phyloP scores from a whole-genome alignment of 352 stramenopile species.

The Phytophthora agathidicida region DNA sequence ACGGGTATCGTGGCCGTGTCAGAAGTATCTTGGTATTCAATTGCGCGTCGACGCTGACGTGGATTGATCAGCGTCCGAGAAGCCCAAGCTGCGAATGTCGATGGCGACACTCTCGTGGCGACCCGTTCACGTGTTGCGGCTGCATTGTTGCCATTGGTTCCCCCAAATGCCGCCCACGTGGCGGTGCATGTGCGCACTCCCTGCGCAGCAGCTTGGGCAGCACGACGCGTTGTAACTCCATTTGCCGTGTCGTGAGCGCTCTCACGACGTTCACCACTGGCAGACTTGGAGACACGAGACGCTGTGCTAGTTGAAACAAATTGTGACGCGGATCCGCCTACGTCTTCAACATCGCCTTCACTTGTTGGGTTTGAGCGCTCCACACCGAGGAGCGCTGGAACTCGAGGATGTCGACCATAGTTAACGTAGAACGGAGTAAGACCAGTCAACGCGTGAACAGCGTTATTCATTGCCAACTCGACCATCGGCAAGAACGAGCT shows the following conservation, averaged over 20 bases:
- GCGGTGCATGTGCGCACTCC: too few species aligned
- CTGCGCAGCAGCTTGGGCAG: too few species aligned
- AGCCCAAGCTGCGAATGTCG: neutral
- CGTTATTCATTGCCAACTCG: slow-evolving; percentile 34
- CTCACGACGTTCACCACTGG: too few species aligned
- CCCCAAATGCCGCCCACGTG: too few species aligned
- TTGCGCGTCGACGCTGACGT: neutral
- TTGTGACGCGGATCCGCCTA: neutral
- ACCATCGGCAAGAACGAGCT: slow-evolving; percentile 23
- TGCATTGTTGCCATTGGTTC: too few species aligned
- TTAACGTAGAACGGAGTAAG: slow-evolving; percentile 32
- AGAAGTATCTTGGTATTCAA: too few species aligned
- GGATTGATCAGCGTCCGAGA: neutral
- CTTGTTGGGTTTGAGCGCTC: neutral
- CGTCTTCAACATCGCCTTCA: neutral
- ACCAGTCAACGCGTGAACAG: slow-evolving; percentile 24
- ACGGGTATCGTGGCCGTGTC: too few species aligned
- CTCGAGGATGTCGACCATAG: slow-evolving; percentile 1
- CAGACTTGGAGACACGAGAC: too few species aligned
- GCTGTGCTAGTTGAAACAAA: too few species aligned
- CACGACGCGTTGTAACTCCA: neutral
- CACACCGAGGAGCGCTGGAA: slow-evolving; percentile 14
- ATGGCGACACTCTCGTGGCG: neutral
- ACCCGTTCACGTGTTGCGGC: too few species aligned
- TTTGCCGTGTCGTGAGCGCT: neutral